Base-by-base conservation (phyloP, 208 protist genomes). In the Leishmania turanica region DNA sequence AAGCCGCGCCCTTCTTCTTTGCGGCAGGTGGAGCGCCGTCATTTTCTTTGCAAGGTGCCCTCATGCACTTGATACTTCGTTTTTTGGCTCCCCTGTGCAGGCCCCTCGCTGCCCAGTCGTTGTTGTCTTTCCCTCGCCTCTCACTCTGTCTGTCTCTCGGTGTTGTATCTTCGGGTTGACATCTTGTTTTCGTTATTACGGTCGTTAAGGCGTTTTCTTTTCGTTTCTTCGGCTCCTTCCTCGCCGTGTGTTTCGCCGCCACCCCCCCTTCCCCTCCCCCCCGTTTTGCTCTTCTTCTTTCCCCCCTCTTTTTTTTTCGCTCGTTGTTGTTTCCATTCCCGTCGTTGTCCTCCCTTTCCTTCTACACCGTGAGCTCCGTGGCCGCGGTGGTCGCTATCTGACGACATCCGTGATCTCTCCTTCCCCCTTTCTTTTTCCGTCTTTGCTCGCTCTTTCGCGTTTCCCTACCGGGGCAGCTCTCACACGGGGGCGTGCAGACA, bases 141-240 rank as follows among this genome's bases (percentile, higher is more conserved):
- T 71, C 66, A 1, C 5, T 71, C 24, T 53, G n/a, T 5, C 40
- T 45, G 7, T 69, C 2, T 51, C 11, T 72, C 27, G 40, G 42
- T 15, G 40, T 17, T 7, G 13, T 31, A 62, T 62, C 56, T 62
- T n/a, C 24, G 2, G 56, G 24, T 62, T 62, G 19, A 31, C 56
- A 62, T 62, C 24, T n/a, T 62, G 0, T 11, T 8, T 31, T 62
- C 19, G 7, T 34, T 78, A 34, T 54, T 24, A n/a, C 37, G 8
- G 45, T 53, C 56, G 8, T 78, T 69, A 62, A 7, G 6, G 53
- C 53, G 13, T 78, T 53, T 70, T 80, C n/a, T 69, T 69, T 42
- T 69, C 5, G 64, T 69, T 17, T 42, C 34, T 42, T 4, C 19
- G 21, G 21, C 5, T 49, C 24, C 40, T 47, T 47, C 19, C 13